Conservation (phyloP, 2,329 filamentous ascomycete genomes). For the Cytospora piceicola region DNA sequence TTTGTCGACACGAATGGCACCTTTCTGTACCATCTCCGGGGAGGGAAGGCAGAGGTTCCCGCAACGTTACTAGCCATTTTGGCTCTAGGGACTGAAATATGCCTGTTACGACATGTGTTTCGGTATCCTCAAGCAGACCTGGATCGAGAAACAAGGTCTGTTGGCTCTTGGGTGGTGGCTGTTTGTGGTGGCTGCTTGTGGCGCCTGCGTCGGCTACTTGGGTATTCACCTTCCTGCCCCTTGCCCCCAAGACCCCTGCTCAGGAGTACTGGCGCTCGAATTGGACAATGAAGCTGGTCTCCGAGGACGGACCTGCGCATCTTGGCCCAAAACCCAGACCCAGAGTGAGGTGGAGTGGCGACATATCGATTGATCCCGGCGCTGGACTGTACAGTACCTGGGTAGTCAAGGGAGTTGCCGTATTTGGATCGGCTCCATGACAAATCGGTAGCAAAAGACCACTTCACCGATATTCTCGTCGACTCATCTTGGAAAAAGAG, state of each 20-base stretch:
- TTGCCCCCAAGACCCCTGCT: slow-evolving; percentile 10
- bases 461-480: slow-evolving; percentile 16
- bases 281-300: slow-evolving; percentile 9
- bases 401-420: neutral
- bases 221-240: slow-evolving; percentile 7
- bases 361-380: neutral
- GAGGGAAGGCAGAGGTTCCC: slow-evolving; percentile 35
- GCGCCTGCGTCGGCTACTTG: slow-evolving; percentile 17
- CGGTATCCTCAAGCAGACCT: slow-evolving; percentile 16
- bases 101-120: slow-evolving; percentile 16
- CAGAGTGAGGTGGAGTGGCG: slow-evolving; percentile 10
- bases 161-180: slow-evolving; percentile 9
- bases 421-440: slow-evolving; percentile 22
- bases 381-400: neutral
- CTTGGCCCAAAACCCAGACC: slow-evolving; percentile 7
- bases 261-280: slow-evolving; percentile 6
- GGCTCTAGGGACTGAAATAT: slow-evolving; percentile 11
- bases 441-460: slow-evolving; percentile 11
- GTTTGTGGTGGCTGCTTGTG: slow-evolving; percentile 12
- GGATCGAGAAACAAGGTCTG: slow-evolving; percentile 16
- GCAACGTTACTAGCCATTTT: slow-evolving; percentile 35
- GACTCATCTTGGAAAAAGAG: slow-evolving; percentile 6
- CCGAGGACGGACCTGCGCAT: slow-evolving; percentile 16
- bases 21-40: slow-evolving; percentile 40
- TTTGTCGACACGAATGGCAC: slow-evolving; percentile 38